A percentile compares a stretch with the other conserved stretches of the same genome.
Evolutionary conservation across 2,329 filamentous ascomycete species (phyloP).

Genomic region (Claviceps capensis): DNA sequence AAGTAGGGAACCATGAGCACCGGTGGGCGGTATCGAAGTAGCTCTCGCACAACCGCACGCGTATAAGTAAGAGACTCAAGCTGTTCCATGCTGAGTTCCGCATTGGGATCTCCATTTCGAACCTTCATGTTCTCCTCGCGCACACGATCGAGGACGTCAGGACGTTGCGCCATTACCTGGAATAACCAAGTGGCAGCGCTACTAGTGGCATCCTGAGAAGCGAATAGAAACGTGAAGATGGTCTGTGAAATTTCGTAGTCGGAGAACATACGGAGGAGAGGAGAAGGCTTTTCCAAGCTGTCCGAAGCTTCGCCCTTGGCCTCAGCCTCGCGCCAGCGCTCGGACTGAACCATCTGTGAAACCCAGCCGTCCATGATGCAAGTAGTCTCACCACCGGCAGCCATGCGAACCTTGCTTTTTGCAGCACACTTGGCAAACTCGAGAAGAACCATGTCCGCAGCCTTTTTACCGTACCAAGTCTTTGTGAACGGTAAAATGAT

Average conservation of each 20-base stretch:
- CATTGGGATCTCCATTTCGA: constrained; percentile 60
- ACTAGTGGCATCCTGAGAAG: constrained; percentile 92
- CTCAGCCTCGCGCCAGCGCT: constrained; percentile 65
- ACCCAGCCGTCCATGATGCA: constrained; percentile 98
- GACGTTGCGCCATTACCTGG: constrained; percentile 84
- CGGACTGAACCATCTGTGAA: constrained; percentile 73
- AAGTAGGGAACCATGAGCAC: constrained; percentile 95
- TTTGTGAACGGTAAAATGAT: constrained; percentile 91
- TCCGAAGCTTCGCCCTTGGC: constrained; percentile 57
- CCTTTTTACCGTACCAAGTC: constrained; percentile 95
- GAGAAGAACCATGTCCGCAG: constrained; percentile 76
- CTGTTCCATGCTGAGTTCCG: constrained; percentile 64
- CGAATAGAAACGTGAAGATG: constrained; percentile 91
- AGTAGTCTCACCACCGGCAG: constrained; percentile 68
- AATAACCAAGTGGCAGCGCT: constrained; percentile 91
- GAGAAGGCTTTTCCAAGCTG: constrained; percentile 64
- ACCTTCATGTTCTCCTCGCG: constrained; percentile 77
- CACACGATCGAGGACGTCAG: constrained; percentile 80
- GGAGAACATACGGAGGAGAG: constrained; percentile 72
- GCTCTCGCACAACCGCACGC: constrained; percentile 79
- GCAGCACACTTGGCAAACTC: constrained; percentile 87
- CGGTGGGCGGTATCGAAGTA: constrained; percentile 84
- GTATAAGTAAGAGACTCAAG: constrained; percentile 85
- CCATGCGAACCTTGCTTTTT: constrained; percentile 87
- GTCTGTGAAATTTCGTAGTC: constrained; percentile 90